Evolutionary conservation across 73 alveolate genomes (phyloP).

Genomic region (Paramecium sexaurelia): DNA sequence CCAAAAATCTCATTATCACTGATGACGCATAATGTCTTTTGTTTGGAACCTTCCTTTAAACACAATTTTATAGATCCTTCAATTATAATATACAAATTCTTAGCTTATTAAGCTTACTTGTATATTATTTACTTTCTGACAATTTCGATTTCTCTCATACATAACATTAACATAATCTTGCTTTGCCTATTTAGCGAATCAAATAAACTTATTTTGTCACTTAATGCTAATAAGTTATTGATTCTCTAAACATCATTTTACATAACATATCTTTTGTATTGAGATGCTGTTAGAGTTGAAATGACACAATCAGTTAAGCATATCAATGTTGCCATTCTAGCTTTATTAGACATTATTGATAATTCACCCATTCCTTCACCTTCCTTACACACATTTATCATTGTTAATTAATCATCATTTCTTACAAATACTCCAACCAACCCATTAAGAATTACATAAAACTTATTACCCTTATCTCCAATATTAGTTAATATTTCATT

Average conservation of each 20-base stretch:
- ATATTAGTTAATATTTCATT: not conserved
- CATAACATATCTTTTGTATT: not conserved
- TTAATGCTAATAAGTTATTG: not conserved
- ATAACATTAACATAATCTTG: not conserved
- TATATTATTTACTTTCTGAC: slow-evolving; percentile 44
- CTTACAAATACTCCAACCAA: slow-evolving; percentile 20
- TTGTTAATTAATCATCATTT: not conserved
- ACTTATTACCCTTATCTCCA: slow-evolving; percentile 55
- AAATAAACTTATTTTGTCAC: not conserved
- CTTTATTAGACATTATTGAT: not conserved
- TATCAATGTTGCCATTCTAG: not conserved
- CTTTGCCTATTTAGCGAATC: not conserved
- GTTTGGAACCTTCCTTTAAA: not conserved
- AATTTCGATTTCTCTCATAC: not conserved
- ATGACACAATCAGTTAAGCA: not conserved
- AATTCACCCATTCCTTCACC: not conserved
- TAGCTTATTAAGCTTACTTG: not conserved
- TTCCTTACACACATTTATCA: not conserved
- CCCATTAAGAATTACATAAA: slow-evolving; percentile 58
- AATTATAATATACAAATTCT: slow-evolving; percentile 48
- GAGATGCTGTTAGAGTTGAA: not conserved
- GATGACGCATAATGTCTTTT: not conserved
- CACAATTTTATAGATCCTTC: not conserved
- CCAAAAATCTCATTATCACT: not conserved
- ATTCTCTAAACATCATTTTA: not conserved